Base-by-base conservation (phyloP, 768 basidiomycete species). In the Russula compacta region DNA sequence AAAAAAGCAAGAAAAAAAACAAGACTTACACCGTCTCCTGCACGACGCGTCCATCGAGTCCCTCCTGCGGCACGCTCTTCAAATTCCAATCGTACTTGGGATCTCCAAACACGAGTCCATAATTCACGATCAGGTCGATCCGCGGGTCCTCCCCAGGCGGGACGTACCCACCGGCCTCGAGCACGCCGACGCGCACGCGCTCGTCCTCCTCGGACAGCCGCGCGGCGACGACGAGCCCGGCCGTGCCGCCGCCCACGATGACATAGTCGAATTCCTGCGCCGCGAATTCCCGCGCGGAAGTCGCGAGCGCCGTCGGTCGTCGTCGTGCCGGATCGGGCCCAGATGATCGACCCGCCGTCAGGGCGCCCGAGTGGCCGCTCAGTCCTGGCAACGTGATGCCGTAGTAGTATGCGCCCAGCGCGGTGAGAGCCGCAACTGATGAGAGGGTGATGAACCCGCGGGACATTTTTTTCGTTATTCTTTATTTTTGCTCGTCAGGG, bases 161-260 rank as follows among this genome's bases (percentile, higher is more conserved):
- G 36, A 65, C 61, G 56, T 65, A 65, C 32, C 48, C 53, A 12
- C 73, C 72, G 0, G 71, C 73, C 59, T 74, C 73, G 54, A 74
- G 69, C 24, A 71, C 67, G 11, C 61, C 61, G 7, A 71, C 68
- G 21, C 44, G 52, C 29, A 57, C 63, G 2, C 32, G 17, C 17
- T 57, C 46, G 47, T 68, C 66, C 50, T 68, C 66, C 50, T 67
- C 71, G 1, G 71, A 43, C 10, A 72, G 56, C 15, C 73, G 67
- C 17, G 66, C 67, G 15, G 73, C 73, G 24, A 73, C 58, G 9
- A 69, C 71, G 38, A 74, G 66, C 11, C 72, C 73, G 10, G 73
- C 69, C 1, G 69, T 70, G 14, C 64, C 64, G 2, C 64, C 64
- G 17, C 64, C 64, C 24, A 65, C 53, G 19, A 65, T 17, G 42